Percentiles rank a stretch among this genome's conserved stretches.
These are phyloP conservation scores for Kalmusia sp. DNA, from an alignment of 2,329 filamentous ascomycete genomes.

Conservation along the genomic window DNA sequence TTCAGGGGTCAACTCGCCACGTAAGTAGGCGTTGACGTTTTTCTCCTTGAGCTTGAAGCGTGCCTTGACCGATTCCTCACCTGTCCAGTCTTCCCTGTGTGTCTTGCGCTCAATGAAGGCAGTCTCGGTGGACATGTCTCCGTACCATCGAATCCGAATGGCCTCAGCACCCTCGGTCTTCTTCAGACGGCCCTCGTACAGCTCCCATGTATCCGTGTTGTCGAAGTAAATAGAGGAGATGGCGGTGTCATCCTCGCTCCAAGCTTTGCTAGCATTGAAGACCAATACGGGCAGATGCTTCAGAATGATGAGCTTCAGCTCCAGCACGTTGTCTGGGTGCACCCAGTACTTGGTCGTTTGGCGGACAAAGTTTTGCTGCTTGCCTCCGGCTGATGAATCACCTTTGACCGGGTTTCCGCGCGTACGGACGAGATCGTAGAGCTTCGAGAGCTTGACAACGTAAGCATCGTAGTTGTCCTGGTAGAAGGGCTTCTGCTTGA, in stretches of 20 bases:
- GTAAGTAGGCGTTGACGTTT: conserved; percentile 90
- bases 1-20: conserved; percentile 81
- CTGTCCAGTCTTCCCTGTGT: conserved; percentile 98
- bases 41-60: conserved; percentile 96
- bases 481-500: conserved; percentile 98
- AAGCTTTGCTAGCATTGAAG: conserved; percentile 97
- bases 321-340: conserved; percentile 96
- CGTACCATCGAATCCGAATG: conserved; percentile 96
- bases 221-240: conserved; percentile 99
- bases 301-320: conserved; percentile 95
- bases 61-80: conserved; percentile 98
- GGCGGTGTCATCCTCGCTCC: conserved; percentile 85
- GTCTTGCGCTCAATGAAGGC: conserved; percentile 99
- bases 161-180: conserved; percentile 98
- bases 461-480: conserved; percentile 98
- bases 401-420: conserved; percentile 91
- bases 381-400: conserved; percentile 87
- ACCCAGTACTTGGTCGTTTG: conserved; percentile 99
- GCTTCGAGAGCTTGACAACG: conserved; percentile 89
- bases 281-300: conserved; percentile 97
- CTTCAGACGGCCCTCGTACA: conserved; percentile 93
- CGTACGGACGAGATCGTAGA: conserved; percentile 94
- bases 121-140: conserved; percentile 91
- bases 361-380: conserved; percentile 93
- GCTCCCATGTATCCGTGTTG: conserved; percentile 90